phyloP scores from a whole-genome alignment of 495 filamentous ascomycete genomes.

The Parathielavia appendiculata region DNA sequence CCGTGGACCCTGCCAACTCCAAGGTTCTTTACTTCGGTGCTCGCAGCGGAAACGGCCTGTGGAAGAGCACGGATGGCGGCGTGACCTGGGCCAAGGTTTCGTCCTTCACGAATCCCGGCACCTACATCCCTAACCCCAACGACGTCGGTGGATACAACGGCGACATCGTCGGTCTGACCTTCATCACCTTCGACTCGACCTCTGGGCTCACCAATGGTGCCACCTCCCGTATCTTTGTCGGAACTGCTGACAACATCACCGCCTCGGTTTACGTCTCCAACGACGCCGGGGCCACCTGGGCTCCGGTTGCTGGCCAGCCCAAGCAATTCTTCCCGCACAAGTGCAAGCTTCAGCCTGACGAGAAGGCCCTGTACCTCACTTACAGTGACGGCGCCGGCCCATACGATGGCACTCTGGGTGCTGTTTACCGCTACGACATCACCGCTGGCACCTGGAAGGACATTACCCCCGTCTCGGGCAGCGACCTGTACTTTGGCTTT shows the following conservation, averaged over 20 bases:
- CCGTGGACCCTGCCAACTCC: constrained; percentile 54
- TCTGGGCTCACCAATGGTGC: constrained; percentile 40
- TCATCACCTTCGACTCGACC: constrained; percentile 54
- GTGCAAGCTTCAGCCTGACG: constrained; percentile 46
- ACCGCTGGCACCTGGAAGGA: constrained; percentile 47
- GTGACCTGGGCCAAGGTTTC: constrained; percentile 54
- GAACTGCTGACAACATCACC: constrained; percentile 48
- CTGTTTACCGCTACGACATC: constrained; percentile 51
- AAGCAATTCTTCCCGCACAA: constrained; percentile 52
- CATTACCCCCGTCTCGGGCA: constrained; percentile 47
- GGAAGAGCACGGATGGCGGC: constrained; percentile 54
- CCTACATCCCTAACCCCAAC: constrained; percentile 42
- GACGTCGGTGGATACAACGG: constrained; percentile 42
- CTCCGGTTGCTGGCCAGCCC: constrained; percentile 46
- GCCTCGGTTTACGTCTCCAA: constrained; percentile 51
- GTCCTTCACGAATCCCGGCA: constrained; percentile 51
- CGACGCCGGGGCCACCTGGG: constrained; percentile 52
- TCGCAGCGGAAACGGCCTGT: constrained; percentile 58
- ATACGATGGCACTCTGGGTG: constrained; percentile 50
- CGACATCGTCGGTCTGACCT: constrained; percentile 49
- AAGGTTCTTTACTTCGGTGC: constrained; percentile 55
- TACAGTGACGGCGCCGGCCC: constrained; percentile 53
- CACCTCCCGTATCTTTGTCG: constrained; percentile 56
- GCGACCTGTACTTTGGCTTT: constrained; percentile 47
- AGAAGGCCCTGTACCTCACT: constrained; percentile 53